Conservation (phyloP, 75 land plant genomes). For the Ceratopteris richardii region DNA sequence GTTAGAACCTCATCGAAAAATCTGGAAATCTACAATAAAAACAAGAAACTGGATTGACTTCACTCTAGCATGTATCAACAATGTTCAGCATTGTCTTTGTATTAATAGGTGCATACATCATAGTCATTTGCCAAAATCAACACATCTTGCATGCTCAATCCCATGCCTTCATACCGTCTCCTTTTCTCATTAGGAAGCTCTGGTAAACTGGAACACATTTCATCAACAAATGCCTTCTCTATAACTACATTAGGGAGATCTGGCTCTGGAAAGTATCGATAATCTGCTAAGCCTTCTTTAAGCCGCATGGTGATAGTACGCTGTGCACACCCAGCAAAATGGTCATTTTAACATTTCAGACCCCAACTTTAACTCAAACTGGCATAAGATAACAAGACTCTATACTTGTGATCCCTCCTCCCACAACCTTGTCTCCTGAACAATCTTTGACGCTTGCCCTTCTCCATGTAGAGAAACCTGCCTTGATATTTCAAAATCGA, state of each 20-base stretch:
- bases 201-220: constrained; percentile 45
- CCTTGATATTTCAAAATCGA: constrained; percentile 83
- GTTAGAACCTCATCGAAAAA: constrained; percentile 71
- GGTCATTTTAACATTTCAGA: neutral
- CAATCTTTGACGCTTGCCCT: constrained; percentile 59
- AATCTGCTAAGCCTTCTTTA: constrained; percentile 98
- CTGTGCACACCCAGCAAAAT: constrained; percentile 26
- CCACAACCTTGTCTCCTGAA: constrained; percentile 93
- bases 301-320: constrained; percentile 80
- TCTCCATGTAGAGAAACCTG: constrained; percentile 62
- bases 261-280: constrained; percentile 96
- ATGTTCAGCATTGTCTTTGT: neutral
- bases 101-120: constrained; percentile 30
- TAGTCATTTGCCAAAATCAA: constrained; percentile 76
- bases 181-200: constrained; percentile 92
- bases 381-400: neutral
- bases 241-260: constrained; percentile 80
- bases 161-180: constrained; percentile 80
- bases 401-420: constrained; percentile 84
- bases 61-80: neutral
- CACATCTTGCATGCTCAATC: constrained; percentile 93
- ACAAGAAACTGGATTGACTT: neutral
- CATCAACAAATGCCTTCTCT: constrained; percentile 48
- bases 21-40: constrained; percentile 51
- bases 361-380: neutral